Conservation (phyloP, 495 filamentous ascomycete species). For the Alectoria sarmentosa region DNA sequence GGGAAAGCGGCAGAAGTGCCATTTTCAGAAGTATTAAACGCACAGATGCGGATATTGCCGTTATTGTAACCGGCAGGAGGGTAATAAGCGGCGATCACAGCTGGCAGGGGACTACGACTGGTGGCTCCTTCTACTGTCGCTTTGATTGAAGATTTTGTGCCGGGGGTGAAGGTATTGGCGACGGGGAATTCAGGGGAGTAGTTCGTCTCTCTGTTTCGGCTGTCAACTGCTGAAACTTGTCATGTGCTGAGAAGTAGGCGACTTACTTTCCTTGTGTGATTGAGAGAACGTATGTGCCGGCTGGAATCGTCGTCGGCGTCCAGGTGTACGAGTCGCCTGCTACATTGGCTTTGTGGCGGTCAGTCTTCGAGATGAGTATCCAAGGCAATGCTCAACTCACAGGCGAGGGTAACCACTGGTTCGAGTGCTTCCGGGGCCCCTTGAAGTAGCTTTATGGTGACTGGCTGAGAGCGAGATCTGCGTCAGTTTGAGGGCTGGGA, state of each 20-base stretch:
- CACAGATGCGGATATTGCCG: not conserved
- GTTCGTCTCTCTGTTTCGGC: slow-evolving; percentile 15
- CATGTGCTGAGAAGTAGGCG: not conserved
- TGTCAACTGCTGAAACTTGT: not conserved
- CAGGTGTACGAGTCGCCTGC: slow-evolving; percentile 16
- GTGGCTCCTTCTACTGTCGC: not conserved
- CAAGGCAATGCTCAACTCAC: slow-evolving; percentile 17
- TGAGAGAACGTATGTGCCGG: slow-evolving; percentile 20
- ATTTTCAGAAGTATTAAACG: not conserved
- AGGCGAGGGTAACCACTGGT: slow-evolving; percentile 6
- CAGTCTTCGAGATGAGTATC: not conserved
- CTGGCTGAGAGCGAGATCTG: slow-evolving; percentile 16
- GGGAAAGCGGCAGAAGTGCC: not conserved
- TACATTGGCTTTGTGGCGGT: not conserved
- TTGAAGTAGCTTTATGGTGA: slow-evolving; percentile 17
- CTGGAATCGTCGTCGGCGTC: slow-evolving; percentile 1
- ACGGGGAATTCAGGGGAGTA: slow-evolving; percentile 26
- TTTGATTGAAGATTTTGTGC: not conserved
- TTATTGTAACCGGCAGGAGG: not conserved
- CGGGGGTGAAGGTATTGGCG: not conserved
- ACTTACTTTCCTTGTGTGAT: slow-evolving; percentile 19
- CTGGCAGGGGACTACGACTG: not conserved
- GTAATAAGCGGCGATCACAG: not conserved
- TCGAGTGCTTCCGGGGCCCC: slow-evolving; percentile 16
- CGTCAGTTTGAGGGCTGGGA: not conserved